Base-by-base conservation (phyloP, 306 rosid genomes). In the Acacia crassicarpa region DNA sequence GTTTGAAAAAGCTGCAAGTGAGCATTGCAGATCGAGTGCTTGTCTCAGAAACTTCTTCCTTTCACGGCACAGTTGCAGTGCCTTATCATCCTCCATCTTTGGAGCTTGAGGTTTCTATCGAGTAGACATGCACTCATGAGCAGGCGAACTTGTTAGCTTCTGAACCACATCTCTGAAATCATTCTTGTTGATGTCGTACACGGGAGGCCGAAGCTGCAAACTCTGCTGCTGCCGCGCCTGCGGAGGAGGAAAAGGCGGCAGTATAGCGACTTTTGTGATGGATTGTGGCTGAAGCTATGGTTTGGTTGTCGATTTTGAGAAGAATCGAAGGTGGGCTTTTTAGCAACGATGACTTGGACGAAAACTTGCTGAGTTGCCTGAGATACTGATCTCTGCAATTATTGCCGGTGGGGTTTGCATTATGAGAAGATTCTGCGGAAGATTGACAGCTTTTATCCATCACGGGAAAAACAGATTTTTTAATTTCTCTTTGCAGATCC, bases 1-100 rank as follows among this genome's bases (percentile, higher is more conserved):
- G 7, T 35, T 35, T 35, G 40, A 35, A 75, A 97, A 86, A 30
- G 94, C 89, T 48, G 97, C 98, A 35, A 94, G 78, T 20, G 97
- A 87, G 89, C 97, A 94, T 25, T 94, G 89, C 65, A 96, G 93
- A 46, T 94, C 91, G 80, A 92, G 96, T 59, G 97, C 97, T 84
- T 91, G 95, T 91, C 86, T 91, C 66, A 92, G 92, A 86, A 88
- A 87, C 72, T 86, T 94, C 88, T 84, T 94, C 88, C 97, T 86
- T 51, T 88, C 97, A 56, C 93, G 94, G 85, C 98, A 94, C 51
- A 94, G 84, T 83, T 90, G 89, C 33, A 94, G 86, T 74, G 90
- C 93, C 85, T 90, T 92, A 82, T 94, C 97, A 78, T 94, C 98
- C 87, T 94, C 97, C 63, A 90, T 48, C 38, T 88, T 86, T 94